A percentile compares a stretch with the other conserved stretches of the same genome.
Conservation (phyloP, 2,329 filamentous ascomycete genomes). For the Hyphodiscus sp. region DNA sequence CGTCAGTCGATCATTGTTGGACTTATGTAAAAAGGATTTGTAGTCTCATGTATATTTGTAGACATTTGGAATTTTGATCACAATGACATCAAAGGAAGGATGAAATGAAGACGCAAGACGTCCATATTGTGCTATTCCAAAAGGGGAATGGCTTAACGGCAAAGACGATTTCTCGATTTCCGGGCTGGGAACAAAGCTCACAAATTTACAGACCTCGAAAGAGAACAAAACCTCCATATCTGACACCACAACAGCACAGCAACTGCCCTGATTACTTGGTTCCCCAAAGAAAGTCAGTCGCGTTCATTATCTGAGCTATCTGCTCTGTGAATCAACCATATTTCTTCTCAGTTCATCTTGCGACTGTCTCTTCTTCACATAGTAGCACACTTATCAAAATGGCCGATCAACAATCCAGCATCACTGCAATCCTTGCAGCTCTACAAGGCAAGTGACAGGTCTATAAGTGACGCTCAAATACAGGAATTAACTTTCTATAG, state of each 20-base stretch:
- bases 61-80: too few relatives aligned
- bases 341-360: not conserved
- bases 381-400: conserved; percentile 24
- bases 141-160: too few relatives aligned
- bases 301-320: not conserved
- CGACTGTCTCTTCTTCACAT: not conserved
- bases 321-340: not conserved
- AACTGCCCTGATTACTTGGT: not conserved
- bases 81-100: too few relatives aligned
- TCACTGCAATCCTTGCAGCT: conserved; percentile 44
- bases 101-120: too few relatives aligned
- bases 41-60: too few relatives aligned
- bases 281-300: not conserved
- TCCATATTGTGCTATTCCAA: too few relatives aligned
- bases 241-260: not conserved
- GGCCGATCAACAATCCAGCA: conserved; percentile 41
- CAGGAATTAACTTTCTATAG: conserved; percentile 27
- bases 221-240: not conserved
- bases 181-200: too few relatives aligned
- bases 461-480: not conserved
- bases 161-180: too few relatives aligned
- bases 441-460: conserved; percentile 32
- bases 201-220: too few relatives aligned
- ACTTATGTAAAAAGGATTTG: too few relatives aligned
- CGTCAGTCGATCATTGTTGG: too few relatives aligned